A percentile compares a stretch with the other conserved stretches of the same genome.
Evolutionary conservation across 2,329 filamentous ascomycete species (phyloP).

Genomic region (Ophiostoma ips): DNA sequence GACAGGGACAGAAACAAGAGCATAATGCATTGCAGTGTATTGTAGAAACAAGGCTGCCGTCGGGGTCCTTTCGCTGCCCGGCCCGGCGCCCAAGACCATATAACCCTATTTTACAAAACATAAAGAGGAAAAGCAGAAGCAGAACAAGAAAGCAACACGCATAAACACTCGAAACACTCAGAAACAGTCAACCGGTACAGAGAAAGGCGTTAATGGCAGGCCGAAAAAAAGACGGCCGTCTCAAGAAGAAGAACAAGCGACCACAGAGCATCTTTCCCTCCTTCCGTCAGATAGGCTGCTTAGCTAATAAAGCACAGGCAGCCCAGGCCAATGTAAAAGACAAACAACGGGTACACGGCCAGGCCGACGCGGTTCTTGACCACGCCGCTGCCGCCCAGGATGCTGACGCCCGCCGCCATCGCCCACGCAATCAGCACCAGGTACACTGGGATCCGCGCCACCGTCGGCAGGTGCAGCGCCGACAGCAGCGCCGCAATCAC

Average conservation of each 20-base stretch:
- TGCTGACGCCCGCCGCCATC: constrained; percentile 87
- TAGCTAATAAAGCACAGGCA: constrained; percentile 95
- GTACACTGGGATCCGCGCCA: constrained; percentile 82
- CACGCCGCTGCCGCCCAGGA: constrained; percentile 87
- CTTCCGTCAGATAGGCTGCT: not conserved
- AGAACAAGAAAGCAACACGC: no score
- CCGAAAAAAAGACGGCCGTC: no score
- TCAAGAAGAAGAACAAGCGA: not conserved
- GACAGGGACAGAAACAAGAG: no score
- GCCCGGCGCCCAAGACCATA: no score
- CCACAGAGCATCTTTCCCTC: not conserved
- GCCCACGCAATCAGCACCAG: constrained; percentile 82
- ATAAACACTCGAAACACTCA: no score
- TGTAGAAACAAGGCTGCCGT: no score
- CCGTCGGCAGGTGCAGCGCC: constrained; percentile 62
- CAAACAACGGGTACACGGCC: constrained; percentile 85
- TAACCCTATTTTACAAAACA: no score
- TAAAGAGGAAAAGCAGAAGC: no score
- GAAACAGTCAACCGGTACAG: no score
- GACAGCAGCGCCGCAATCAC: constrained; percentile 87
- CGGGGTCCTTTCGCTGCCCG: no score
- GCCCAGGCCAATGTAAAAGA: constrained; percentile 87
- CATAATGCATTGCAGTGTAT: no score
- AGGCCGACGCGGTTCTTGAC: constrained; percentile 88
- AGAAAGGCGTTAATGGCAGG: no score